Base-by-base conservation (phyloP, 2,329 filamentous ascomycete species). In the Neobulgaria alba region DNA sequence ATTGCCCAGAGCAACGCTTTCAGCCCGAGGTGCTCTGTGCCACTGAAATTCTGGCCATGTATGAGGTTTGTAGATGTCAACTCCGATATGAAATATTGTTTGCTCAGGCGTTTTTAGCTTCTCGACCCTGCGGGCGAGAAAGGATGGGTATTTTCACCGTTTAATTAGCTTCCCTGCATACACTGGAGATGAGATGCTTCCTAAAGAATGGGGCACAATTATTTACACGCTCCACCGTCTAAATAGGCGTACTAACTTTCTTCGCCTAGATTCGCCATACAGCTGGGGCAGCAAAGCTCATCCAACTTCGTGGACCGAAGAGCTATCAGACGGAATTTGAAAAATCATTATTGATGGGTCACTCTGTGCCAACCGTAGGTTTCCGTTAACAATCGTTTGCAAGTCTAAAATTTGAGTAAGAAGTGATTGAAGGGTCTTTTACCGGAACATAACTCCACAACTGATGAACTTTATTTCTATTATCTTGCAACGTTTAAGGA, bases 311-410 rank as follows among this genome's bases (percentile, higher is more conserved):
- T 4, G 57, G 53, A 3, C 53, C 60, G 2, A 32, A 45, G 5
- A 48, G 47, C 5, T 63, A 62, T 36, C 48, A 46, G 2, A 57
- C 58, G 1, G 58, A 62, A 5, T 63, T 60, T 39, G 61, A 64
- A 35, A 61, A 59, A 41, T 50, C 61, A 1, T 48, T 64, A 3
- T 61, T 64, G 18, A 51, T 60, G 10, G 56, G 53, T 8, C 58
- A 63, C 35, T 54, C 56, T 10, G 61, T 61, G 1, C 51, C 60
- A 15, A 57, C 60, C n/a, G 54, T 56, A 41, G 41, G 51, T n/a
- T n/a, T n/a, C n/a, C n/a, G n/a, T n/a, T n/a, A n/a, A n/a, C n/a
- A n/a, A n/a, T n/a, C n/a, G n/a, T n/a, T n/a, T n/a, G n/a, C n/a
- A n/a, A n/a, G n/a, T n/a, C n/a, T n/a, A n/a, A n/a, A n/a, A n/a